Conservation (phyloP, 1,139 yeast genomes). For the Geotrichum macrosporum region DNA sequence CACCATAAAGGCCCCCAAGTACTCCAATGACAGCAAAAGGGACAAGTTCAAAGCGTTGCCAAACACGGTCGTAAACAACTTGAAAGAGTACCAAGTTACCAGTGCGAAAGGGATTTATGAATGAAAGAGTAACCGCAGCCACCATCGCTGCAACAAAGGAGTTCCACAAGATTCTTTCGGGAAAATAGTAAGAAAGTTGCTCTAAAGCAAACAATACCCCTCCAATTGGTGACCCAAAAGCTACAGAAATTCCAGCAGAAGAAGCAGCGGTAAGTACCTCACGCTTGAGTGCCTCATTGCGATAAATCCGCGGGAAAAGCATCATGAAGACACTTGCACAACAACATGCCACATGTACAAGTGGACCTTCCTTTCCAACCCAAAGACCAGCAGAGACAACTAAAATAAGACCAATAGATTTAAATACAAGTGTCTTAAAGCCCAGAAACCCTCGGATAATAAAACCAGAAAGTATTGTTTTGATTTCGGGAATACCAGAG, state of each 20-base stretch:
- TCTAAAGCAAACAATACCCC: conserved; percentile 87
- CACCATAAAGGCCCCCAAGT: conserved; percentile 66
- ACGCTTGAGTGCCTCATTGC: conserved; percentile 43
- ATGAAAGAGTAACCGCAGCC: conserved; percentile 63
- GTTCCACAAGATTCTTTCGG: conserved; percentile 70
- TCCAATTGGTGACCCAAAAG: conserved; percentile 92
- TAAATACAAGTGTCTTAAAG: conserved; percentile 45
- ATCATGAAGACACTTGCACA: conserved; percentile 46
- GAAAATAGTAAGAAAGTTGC: conserved; percentile 58
- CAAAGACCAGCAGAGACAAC: conserved; percentile 81
- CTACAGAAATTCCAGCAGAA: conserved; percentile 90
- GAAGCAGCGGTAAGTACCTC: conserved; percentile 78
- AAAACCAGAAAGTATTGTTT: conserved; percentile 36
- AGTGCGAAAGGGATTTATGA: conserved; percentile 55
- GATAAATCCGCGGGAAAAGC: conserved; percentile 34
- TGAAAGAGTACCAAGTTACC: conserved; percentile 56
- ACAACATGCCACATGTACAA: conserved; percentile 82
- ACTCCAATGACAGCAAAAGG: conserved; percentile 67
- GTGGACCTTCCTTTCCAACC: conserved; percentile 92
- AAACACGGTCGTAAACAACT: conserved; percentile 65
- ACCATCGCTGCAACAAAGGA: conserved; percentile 73
- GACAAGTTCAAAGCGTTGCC: conserved; percentile 64
- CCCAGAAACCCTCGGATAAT: conserved; percentile 46
- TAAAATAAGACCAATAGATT: conserved; percentile 53
- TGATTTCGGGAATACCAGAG: conserved; percentile 70